Base-by-base conservation (phyloP, 2,329 filamentous ascomycete genomes). In the Ophiocordyceps camponoti-saundersi region DNA sequence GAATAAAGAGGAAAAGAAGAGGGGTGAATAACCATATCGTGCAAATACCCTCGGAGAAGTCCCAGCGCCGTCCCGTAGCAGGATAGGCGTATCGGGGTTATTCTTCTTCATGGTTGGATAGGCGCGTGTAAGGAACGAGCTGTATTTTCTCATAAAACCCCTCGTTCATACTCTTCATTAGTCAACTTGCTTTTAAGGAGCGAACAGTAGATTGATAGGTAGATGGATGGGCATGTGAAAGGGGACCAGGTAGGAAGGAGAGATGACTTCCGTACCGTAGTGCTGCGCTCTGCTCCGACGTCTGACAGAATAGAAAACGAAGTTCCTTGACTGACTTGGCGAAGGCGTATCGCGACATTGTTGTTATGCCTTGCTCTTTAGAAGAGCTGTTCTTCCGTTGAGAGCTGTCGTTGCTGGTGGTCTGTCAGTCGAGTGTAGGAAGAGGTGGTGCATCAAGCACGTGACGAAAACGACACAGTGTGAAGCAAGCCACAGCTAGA, bases 81-180 rank as follows among this genome's bases (percentile, higher is more conserved):
- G 73, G 67, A 98, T 96, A 47, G 92, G 92, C 44, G 77, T 89
- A 66, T 85, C 72, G 48, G 92, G 92, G 72, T 98, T 98, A 75
- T 90, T 85, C 75, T 94, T 93, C 80, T 98, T 98, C 90, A 98
- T 96, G 50, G 85, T 92, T 44, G 92, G 92, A 67, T 98, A 98
- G 55, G 88, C 81, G 63, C 86, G 80, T 53, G 82, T 82, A 55
- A 98, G 75, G 69, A 98, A 98, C 29, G 84, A 81, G 65, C 92
- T 95, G 57, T 32, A 12, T 3, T 13, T 29, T 18, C 4, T 39
- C 16, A 39, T n/a, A 6, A 20, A 6, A 36, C 12, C 34, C 15
- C 32, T 13, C 32, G 5, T 15, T 15, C 32, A 12, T 36, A 5
- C 11, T n/a, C n/a, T n/a, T n/a, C n/a, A n/a, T n/a, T n/a, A n/a